Evolutionary conservation across 177 flowering plant species (phyloP).

Genomic region (Vitis hybrid): DNA sequence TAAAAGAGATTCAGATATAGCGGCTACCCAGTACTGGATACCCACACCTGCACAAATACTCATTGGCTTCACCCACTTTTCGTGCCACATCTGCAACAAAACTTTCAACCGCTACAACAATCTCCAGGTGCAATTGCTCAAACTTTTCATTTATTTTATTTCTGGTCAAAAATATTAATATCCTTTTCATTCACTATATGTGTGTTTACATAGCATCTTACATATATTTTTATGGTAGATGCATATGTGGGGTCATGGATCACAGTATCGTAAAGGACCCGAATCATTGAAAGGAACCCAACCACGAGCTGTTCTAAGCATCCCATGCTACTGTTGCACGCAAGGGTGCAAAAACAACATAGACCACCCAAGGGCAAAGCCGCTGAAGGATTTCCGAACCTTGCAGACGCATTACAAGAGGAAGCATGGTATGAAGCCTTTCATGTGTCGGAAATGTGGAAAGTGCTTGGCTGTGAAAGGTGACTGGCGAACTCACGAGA

Average conservation of each 20-base stretch:
- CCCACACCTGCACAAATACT: conserved; percentile 63
- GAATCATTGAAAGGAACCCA: conserved; percentile 59
- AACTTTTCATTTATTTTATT: too few species aligned
- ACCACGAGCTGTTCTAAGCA: conserved; percentile 39
- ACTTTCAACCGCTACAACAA: conserved; percentile 80
- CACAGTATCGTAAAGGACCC: conserved; percentile 62
- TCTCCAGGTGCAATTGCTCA: conserved; percentile 46
- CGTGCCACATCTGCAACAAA: conserved; percentile 67
- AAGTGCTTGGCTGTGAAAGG: conserved; percentile 67
- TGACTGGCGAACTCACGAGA: conserved; percentile 76
- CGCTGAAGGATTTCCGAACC: conserved; percentile 58
- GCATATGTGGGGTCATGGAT: conserved; percentile 93
- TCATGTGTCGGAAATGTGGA: conserved; percentile 57
- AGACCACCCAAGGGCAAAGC: conserved; percentile 56
- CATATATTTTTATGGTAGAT: conserved; percentile 29
- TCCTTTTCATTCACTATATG: background rate
- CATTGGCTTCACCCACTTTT: conserved; percentile 65
- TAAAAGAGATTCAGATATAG: conserved; percentile 5
- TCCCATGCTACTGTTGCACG: conserved; percentile 75
- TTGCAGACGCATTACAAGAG: conserved; percentile 69
- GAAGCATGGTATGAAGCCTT: conserved; percentile 60
- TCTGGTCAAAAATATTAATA: too few species aligned
- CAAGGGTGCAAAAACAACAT: conserved; percentile 73
- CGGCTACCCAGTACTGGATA: conserved; percentile 50
- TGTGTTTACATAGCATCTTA: background rate